Evolutionary conservation across 2,329 filamentous ascomycete species (phyloP).

Genomic region (Colletotrichum sp.): DNA sequence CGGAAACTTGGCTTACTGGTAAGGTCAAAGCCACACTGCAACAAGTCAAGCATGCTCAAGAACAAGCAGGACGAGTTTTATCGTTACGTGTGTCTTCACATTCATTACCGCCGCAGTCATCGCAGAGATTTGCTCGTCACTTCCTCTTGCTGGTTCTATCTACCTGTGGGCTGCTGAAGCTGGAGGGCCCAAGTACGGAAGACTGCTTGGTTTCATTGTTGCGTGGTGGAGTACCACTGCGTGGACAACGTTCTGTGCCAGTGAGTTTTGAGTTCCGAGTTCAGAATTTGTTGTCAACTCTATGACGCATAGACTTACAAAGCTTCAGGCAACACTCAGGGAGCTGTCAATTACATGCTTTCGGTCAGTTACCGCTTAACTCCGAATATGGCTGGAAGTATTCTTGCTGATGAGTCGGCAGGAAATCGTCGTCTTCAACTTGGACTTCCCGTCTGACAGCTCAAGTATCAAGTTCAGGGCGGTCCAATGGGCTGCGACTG

Average conservation of each 20-base stretch:
- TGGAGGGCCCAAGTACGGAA: conserved; percentile 58
- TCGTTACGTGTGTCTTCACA: conserved; percentile 64
- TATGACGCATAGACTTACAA: not conserved
- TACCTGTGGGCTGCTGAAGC: conserved; percentile 68
- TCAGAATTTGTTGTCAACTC: accelerated
- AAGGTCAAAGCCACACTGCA: not conserved
- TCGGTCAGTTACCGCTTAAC: conserved; percentile 38
- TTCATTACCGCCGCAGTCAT: conserved; percentile 66
- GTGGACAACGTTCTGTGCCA: conserved; percentile 64
- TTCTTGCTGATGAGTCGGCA: conserved; percentile 21
- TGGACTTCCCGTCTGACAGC: conserved; percentile 58
- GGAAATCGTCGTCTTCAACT: conserved; percentile 63
- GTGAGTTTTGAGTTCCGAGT: conserved; percentile 27
- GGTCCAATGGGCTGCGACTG: conserved; percentile 65
- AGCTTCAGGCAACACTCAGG: conserved; percentile 49
- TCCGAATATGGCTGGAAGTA: not conserved
- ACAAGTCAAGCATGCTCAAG: not conserved
- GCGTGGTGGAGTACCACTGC: conserved; percentile 69
- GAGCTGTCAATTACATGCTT: conserved; percentile 57
- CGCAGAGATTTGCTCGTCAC: conserved; percentile 64
- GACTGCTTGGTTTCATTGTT: conserved; percentile 64
- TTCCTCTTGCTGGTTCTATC: conserved; percentile 63
- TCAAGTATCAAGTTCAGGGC: conserved; percentile 62
- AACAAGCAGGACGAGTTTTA: conserved; percentile 57
- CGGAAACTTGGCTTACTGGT: conserved; percentile 67